Conservation (phyloP, 169 alveolate genomes). For the Babesia ovata region DNA sequence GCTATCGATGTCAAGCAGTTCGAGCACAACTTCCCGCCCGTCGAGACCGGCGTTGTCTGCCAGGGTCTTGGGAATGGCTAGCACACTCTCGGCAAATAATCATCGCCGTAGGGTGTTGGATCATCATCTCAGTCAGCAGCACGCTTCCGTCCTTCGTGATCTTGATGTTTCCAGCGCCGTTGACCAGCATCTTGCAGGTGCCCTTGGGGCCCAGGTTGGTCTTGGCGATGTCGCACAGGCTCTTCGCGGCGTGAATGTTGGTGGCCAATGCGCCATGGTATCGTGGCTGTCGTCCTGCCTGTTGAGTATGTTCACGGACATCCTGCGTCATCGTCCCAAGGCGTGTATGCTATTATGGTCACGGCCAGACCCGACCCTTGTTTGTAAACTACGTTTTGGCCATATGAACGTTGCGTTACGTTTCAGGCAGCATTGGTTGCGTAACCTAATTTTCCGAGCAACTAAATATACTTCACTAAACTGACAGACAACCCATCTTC, state of each 20-base stretch:
- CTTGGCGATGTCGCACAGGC: slow-evolving; percentile 94
- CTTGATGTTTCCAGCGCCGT: slow-evolving; percentile 93
- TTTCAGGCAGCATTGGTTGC: too few relatives aligned
- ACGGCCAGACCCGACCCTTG: too few relatives aligned
- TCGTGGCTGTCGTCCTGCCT: slow-evolving; percentile 95
- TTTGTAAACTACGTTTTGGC: too few relatives aligned
- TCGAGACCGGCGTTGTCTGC: slow-evolving; percentile 98
- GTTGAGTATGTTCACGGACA: slow-evolving; percentile 87
- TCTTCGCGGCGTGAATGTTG: slow-evolving; percentile 96
- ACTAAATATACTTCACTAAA: too few relatives aligned
- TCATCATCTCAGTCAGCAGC: slow-evolving; percentile 97
- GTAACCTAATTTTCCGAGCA: too few relatives aligned
- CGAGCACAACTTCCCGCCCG: slow-evolving; percentile 87
- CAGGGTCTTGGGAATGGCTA: slow-evolving; percentile 91
- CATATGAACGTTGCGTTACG: too few relatives aligned
- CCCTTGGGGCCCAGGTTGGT: slow-evolving; percentile 98
- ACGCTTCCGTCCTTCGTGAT: slow-evolving; percentile 97
- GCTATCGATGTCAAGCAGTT: slow-evolving; percentile 85
- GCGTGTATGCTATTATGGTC: too few relatives aligned
- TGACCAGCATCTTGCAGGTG: slow-evolving; percentile 97
- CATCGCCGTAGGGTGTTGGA: slow-evolving; percentile 99
- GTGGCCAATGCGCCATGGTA: slow-evolving; percentile 93
- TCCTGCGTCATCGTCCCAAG: slow-evolving; percentile 1
- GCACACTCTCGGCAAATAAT: slow-evolving; percentile 96
- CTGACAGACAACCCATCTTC: too few relatives aligned